phyloP scores from a whole-genome alignment of 2,329 filamentous ascomycete species.

The Cryphonectria nitschkei region DNA sequence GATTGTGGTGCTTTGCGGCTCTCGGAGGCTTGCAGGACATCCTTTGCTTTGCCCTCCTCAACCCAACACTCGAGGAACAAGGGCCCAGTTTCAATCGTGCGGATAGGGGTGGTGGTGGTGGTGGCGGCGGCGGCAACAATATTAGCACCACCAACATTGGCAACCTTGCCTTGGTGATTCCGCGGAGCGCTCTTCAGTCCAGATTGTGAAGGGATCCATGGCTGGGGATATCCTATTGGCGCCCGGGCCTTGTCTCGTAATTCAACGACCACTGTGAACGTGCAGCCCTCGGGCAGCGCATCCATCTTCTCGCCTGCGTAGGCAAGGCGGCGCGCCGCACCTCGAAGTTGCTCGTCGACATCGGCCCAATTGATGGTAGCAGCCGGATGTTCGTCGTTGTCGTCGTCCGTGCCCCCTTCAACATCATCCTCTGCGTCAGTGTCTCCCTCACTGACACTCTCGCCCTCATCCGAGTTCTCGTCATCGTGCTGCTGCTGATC shows the following conservation, averaged over 20 bases:
- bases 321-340: slow-evolving; percentile 65
- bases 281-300: slow-evolving; percentile 65
- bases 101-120: slow-evolving; percentile 49
- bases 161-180: slow-evolving; percentile 37
- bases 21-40: slow-evolving; percentile 9
- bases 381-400: slow-evolving; percentile 25
- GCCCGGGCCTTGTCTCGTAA: slow-evolving; percentile 62
- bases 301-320: slow-evolving; percentile 61
- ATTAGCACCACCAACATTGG: slow-evolving; percentile 43
- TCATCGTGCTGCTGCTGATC: slow-evolving; percentile 32
- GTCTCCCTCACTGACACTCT: slow-evolving; percentile 23
- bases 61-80: slow-evolving; percentile 70
- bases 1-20: slow-evolving; percentile 6
- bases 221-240: slow-evolving; percentile 63
- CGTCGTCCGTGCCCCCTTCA: slow-evolving; percentile 22
- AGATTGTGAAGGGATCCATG: slow-evolving; percentile 62
- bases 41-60: slow-evolving; percentile 57
- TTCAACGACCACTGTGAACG: slow-evolving; percentile 78
- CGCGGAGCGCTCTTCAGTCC: slow-evolving; percentile 47
- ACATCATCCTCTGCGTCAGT: slow-evolving; percentile 14
- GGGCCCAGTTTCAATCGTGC: slow-evolving; percentile 59
- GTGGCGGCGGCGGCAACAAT: not conserved
- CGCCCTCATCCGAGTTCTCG: slow-evolving; percentile 30
- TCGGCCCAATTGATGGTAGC: slow-evolving; percentile 56
- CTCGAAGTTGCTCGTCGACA: slow-evolving; percentile 74